Evolutionary conservation across 31 red algal genomes (phyloP).

Genomic region (Asparagopsis taxiformis): DNA sequence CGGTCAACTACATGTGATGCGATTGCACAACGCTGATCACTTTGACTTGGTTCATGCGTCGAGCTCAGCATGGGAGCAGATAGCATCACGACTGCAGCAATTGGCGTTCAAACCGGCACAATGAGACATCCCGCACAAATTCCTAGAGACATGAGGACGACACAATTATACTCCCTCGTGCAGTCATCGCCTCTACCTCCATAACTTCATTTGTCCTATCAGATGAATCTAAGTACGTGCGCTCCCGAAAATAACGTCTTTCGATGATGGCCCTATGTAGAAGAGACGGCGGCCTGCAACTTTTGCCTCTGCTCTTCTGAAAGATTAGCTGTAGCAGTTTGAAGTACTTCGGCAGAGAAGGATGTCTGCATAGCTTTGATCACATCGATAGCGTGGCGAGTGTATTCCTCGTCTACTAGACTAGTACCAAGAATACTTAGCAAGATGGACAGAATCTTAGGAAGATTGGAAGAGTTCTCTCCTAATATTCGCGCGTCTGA

Average conservation of each 20-base stretch:
- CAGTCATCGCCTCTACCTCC: not conserved
- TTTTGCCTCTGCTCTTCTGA: constrained; percentile 71
- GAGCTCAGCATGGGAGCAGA: not conserved
- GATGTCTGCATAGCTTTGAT: constrained; percentile 59
- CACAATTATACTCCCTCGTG: not conserved
- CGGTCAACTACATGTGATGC: not conserved
- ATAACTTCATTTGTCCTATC: constrained; percentile 24
- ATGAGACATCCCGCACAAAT: not conserved
- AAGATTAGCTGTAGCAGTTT: constrained; percentile 40
- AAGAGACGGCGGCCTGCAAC: constrained; percentile 31
- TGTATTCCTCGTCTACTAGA: constrained; percentile 50
- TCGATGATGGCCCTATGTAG: constrained; percentile 22
- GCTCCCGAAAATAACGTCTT: constrained; percentile 24
- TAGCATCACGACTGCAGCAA: not conserved
- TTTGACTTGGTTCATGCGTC: not conserved
- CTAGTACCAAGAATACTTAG: constrained; percentile 55
- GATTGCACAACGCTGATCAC: not conserved
- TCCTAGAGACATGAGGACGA: not conserved
- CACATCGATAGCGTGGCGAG: constrained; percentile 48
- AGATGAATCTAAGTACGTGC: constrained; percentile 4
- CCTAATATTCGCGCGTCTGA: constrained; percentile 61
- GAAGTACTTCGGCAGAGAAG: constrained; percentile 59
- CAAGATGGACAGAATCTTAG: constrained; percentile 56
- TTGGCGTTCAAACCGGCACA: not conserved
- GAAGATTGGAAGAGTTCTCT: constrained; percentile 48